A percentile compares a stretch with the other conserved stretches of the same genome.
phyloP scores from a whole-genome alignment of 2,329 filamentous ascomycete genomes.

The Malbranchea cinnamomea region DNA sequence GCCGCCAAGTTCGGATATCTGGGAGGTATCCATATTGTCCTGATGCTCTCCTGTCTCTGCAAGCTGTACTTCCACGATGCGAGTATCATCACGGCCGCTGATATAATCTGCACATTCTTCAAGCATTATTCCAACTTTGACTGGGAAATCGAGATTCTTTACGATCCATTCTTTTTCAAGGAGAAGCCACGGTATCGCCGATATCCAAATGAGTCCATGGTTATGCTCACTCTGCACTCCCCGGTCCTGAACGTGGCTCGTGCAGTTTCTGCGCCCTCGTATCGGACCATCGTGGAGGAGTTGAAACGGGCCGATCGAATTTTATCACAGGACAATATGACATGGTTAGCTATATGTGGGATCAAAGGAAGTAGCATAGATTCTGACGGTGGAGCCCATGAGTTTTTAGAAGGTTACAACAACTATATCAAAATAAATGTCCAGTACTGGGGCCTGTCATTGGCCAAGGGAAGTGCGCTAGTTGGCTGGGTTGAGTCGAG shows the following conservation, averaged over 20 bases:
- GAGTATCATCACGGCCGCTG: conserved; percentile 29
- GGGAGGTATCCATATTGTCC: conserved; percentile 48
- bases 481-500: conserved; percentile 51
- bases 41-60: conserved; percentile 45
- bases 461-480: conserved; percentile 38
- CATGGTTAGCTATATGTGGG: conserved; percentile 32
- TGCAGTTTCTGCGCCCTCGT: conserved; percentile 38
- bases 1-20: conserved; percentile 50
- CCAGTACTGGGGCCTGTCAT: conserved; percentile 49
- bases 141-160: conserved; percentile 41
- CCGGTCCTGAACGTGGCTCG: conserved; percentile 47
- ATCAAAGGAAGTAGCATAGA: conserved; percentile 6
- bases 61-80: conserved; percentile 35
- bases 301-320: conserved; percentile 32
- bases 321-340: conserved; percentile 22
- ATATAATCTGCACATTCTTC: conserved; percentile 47
- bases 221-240: conserved; percentile 46
- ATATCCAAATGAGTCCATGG: conserved; percentile 44
- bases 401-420: conserved; percentile 38
- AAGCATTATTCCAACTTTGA: conserved; percentile 46
- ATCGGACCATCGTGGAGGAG: conserved; percentile 38
- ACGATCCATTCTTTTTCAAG: conserved; percentile 42
- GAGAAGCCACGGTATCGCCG: conserved; percentile 34
- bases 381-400: conserved; percentile 1
- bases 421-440: conserved; percentile 47